Evolutionary conservation across 139 green algal species (phyloP).

Genomic region (Yamagishiella unicocca): DNA sequence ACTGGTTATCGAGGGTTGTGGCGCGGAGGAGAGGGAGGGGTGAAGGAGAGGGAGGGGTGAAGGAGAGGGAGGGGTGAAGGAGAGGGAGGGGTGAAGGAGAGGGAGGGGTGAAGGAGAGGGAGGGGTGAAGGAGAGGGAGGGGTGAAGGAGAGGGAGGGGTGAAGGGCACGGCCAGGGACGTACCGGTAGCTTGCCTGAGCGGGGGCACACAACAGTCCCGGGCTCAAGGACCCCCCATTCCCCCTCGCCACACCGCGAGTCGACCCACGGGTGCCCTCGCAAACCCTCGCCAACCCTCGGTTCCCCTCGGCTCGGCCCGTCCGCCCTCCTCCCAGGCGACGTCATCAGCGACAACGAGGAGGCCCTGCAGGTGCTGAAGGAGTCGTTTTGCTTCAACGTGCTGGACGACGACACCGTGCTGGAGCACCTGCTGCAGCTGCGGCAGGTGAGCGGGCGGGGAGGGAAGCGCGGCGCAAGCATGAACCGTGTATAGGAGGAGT

Average conservation of each 20-base stretch:
- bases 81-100: too few relatives aligned
- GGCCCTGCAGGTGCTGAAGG: conserved; percentile 52
- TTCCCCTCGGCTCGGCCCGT: not conserved
- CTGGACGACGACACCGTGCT: conserved; percentile 48
- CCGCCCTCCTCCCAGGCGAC: conserved; percentile 30
- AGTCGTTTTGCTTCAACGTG: conserved; percentile 39
- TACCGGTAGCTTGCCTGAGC: too few relatives aligned
- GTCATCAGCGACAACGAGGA: conserved; percentile 24
- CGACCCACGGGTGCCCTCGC: not conserved
- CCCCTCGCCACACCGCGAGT: not conserved
- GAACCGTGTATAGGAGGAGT: not conserved
- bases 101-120: too few relatives aligned
- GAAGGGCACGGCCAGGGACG: too few relatives aligned
- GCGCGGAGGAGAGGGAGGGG: too few relatives aligned
- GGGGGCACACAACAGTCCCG: too few relatives aligned
- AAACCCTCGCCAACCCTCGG: not conserved
- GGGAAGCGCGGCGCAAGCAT: not conserved
- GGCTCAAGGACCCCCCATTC: too few relatives aligned
- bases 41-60: too few relatives aligned
- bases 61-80: too few relatives aligned
- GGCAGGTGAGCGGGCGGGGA: not conserved
- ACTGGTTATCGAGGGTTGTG: too few relatives aligned
- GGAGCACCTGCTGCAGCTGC: conserved; percentile 45
- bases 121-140: too few relatives aligned
- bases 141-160: too few relatives aligned